phyloP scores from a whole-genome alignment of 805 yeast species.

The Teunomyces cretensis region DNA sequence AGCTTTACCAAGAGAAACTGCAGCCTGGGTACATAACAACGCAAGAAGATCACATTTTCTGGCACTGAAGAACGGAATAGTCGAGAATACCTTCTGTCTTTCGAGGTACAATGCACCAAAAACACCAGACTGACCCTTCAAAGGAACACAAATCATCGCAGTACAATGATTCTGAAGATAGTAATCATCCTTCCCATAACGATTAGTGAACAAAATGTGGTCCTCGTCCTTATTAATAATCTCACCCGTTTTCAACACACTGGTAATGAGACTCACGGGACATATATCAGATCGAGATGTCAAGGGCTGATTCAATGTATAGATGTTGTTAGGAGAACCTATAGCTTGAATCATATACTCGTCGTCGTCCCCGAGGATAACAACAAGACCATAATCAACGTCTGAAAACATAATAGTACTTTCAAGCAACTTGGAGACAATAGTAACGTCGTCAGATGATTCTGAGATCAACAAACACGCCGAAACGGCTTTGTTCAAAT shows the following conservation, averaged over 20 bases:
- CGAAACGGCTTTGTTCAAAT: constrained; percentile 34
- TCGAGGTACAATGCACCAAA: constrained; percentile 51
- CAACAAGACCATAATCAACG: constrained; percentile 34
- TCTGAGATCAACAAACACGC: constrained; percentile 53
- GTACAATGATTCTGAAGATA: constrained; percentile 32
- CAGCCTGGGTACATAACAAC: constrained; percentile 51
- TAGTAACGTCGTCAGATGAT: constrained; percentile 37
- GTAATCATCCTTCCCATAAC: constrained; percentile 41
- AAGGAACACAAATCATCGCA: constrained; percentile 46
- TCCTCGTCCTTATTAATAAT: constrained; percentile 38
- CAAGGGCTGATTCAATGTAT: constrained; percentile 32
- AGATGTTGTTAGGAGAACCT: constrained; percentile 25
- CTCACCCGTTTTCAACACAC: constrained; percentile 37
- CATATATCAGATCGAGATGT: constrained; percentile 41
- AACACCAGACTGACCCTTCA: constrained; percentile 39
- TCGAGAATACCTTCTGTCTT: constrained; percentile 8
- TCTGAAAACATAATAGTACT: constrained; percentile 38
- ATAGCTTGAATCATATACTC: constrained; percentile 29
- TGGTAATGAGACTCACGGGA: constrained; percentile 40
- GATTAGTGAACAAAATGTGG: constrained; percentile 28
- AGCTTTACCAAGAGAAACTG: constrained; percentile 50
- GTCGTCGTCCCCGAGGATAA: constrained; percentile 15
- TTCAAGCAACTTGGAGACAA: constrained; percentile 37
- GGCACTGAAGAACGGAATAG: constrained; percentile 23
- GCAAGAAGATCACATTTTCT: constrained; percentile 40